A percentile compares a stretch with the other conserved stretches of the same genome.
Evolutionary conservation across 345 rosid species (phyloP).

Genomic region (Angophora floribunda): DNA sequence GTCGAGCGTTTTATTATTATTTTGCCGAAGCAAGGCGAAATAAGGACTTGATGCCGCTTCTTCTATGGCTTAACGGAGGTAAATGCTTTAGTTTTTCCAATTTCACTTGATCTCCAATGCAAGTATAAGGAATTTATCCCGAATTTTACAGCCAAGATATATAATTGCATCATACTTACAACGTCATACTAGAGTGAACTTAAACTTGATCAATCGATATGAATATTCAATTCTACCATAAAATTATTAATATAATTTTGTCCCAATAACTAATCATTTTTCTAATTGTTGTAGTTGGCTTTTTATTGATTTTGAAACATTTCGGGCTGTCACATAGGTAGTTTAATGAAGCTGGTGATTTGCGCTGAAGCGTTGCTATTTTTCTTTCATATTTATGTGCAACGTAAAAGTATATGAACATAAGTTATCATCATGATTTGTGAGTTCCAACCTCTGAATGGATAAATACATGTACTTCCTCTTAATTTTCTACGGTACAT

Average conservation of each 20-base stretch:
- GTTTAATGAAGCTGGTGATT: neutral
- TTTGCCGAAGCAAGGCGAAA: conserved; percentile 40
- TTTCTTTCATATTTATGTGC: neutral
- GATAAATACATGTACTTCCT: neutral
- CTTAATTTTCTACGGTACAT: neutral
- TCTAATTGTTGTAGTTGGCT: neutral
- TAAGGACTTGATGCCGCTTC: conserved; percentile 45
- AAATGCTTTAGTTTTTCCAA: neutral
- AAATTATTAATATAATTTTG: neutral
- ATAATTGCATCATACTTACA: neutral
- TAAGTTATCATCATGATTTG: neutral
- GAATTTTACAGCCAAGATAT: neutral
- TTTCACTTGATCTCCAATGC: neutral
- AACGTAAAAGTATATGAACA: neutral
- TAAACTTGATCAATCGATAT: neutral
- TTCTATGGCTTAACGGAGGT: conserved; percentile 94
- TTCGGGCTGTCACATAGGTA: neutral
- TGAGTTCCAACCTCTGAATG: neutral
- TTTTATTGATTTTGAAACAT: neutral
- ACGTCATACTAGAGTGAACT: neutral
- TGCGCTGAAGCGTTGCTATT: neutral
- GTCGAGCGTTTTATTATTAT: conserved; percentile 58
- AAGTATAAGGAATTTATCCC: neutral
- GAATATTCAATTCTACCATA: neutral
- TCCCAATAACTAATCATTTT: neutral